Evolutionary conservation across 2,329 filamentous ascomycete species (phyloP), one percentile per base, ranked within the genome.

Genomic region (Penicillium sp.): DNA sequence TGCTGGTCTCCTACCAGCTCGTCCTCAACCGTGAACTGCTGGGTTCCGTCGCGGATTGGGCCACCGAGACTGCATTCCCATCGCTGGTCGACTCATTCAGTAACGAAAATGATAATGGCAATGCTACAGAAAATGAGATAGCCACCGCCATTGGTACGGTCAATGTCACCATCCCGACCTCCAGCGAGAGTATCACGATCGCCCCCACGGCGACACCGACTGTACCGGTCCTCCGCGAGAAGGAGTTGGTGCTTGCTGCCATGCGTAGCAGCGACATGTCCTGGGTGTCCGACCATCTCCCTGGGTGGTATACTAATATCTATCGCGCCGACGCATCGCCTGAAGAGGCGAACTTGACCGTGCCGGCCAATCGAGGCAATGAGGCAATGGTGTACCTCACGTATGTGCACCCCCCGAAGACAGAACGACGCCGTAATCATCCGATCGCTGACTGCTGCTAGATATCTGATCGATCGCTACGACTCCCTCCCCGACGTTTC

Each of bases 371-470:
- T 57, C 79, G 79, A 59, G 77, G 77, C 0, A 67, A 76, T 32
- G 78, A 80, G 57, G 74, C 71, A 17, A 80, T 80, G 76, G 77
- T 75, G 1, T 80, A 78, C 56, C 55, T 80, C 45, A 79, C 75
- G 73, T 78, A 64, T 10, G 51, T 30, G n/a, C n/a, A n/a, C n/a
- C n/a, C n/a, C n/a, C n/a, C n/a, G n/a, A n/a, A n/a, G n/a, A n/a
- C n/a, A n/a, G n/a, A n/a, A n/a, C n/a, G n/a, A n/a, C n/a, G n/a
- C n/a, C n/a, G n/a, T n/a, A n/a, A n/a, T n/a, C n/a, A n/a, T n/a
- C n/a, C n/a, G n/a, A n/a, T n/a, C n/a, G n/a, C n/a, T n/a, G n/a
- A n/a, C n/a, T n/a, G n/a, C 17, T 13, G 21, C 4, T 7, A 63
- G 61, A 10, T 62, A 63, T 26, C 37, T 64, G 6, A 61, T 64